Conservation (phyloP, 2,329 filamentous ascomycete species). For the Fusarium domesticum region DNA sequence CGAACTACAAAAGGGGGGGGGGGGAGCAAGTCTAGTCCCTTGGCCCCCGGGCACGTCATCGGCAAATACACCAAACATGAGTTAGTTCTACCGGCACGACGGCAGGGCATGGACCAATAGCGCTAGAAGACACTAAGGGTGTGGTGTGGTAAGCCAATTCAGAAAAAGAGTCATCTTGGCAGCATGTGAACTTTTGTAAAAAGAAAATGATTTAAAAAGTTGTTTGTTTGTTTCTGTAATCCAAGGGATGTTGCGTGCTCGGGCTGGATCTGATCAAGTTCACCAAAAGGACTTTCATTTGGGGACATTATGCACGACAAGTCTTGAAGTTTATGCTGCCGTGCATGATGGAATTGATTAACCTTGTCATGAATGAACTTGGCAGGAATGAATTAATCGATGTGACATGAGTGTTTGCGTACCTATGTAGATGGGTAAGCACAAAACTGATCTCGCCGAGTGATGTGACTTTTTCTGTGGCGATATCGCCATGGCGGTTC, state of each 20-base stretch:
- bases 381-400: no score
- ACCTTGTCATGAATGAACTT: no score
- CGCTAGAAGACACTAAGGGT: not conserved
- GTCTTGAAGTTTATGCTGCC: not conserved
- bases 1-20: slow-evolving; percentile 2
- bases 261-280: no score
- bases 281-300: not conserved
- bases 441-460: no score
- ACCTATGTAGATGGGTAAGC: no score
- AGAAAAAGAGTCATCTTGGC: not conserved
- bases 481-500: not conserved
- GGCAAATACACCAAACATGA: slow-evolving; percentile 11
- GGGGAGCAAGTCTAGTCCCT: no score
- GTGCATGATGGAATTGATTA: not conserved
- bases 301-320: not conserved
- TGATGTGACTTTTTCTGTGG: not conserved
- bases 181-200: no score
- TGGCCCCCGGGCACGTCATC: slow-evolving; percentile 18
- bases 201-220: no score
- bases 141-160: not conserved
- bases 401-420: no score
- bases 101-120: slow-evolving; percentile 4
- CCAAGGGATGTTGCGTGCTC: not conserved
- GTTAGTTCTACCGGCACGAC: slow-evolving; percentile 4
- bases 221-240: no score